phyloP scores from a whole-genome alignment of 805 yeast species.

The Wickerhamomyces chambardii region DNA sequence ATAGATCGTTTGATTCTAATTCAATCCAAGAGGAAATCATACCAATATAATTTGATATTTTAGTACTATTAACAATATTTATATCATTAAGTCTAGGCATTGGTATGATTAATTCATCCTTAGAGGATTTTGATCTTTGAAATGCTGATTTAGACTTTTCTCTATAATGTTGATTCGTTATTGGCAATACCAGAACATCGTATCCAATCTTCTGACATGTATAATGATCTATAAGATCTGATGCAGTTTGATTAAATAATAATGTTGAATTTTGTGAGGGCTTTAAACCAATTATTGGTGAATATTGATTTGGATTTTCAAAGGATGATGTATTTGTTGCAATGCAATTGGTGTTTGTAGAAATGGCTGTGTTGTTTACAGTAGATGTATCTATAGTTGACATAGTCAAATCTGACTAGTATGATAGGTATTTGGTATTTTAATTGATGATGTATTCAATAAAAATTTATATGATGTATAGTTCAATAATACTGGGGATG shows the following conservation, averaged over 20 bases:
- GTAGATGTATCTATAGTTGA: too few species aligned
- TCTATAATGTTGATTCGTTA: slow-evolving; percentile 42
- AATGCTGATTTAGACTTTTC: slow-evolving; percentile 31
- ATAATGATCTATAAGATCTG: slow-evolving; percentile 16
- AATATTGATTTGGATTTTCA: not conserved
- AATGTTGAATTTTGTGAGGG: slow-evolving; percentile 27
- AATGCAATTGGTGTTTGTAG: too few species aligned
- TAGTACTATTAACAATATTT: slow-evolving; percentile 20
- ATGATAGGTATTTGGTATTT: too few species aligned
- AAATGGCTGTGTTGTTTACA: too few species aligned
- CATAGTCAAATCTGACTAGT: too few species aligned
- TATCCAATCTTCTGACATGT: slow-evolving; percentile 28
- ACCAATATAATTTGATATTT: slow-evolving; percentile 38
- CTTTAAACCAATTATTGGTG: slow-evolving; percentile 33
- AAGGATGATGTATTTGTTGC: too few species aligned
- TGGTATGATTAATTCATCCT: slow-evolving; percentile 23
- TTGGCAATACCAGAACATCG: slow-evolving; percentile 42
- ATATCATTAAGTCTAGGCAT: slow-evolving; percentile 32
- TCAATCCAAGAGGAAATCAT: slow-evolving; percentile 65
- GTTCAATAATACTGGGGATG: too few species aligned
- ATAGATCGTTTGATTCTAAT: slow-evolving; percentile 41
- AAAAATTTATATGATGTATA: too few species aligned
- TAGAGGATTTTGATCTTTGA: slow-evolving; percentile 19
- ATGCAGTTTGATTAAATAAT: slow-evolving; percentile 18
- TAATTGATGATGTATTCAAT: too few species aligned